Percentiles rank a stretch among this genome's conserved stretches.
phyloP scores from a whole-genome alignment of 371 early-diverging fungal species.

The Phascolomyces articulosus region DNA sequence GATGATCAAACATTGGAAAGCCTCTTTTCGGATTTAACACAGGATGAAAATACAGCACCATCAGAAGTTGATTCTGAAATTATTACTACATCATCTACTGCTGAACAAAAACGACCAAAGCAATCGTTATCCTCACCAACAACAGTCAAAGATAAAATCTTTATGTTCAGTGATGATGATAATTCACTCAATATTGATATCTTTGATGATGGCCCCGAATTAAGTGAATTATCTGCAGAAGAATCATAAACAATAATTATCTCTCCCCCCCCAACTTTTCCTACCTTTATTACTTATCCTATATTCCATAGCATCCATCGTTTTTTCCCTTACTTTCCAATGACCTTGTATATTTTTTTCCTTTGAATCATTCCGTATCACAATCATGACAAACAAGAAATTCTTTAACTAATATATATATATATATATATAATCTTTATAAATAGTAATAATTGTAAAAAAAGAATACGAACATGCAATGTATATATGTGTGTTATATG shows the following conservation, averaged over 20 bases:
- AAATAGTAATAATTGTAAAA: not conserved
- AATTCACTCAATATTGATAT: slow-evolving; percentile 35
- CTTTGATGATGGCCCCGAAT: slow-evolving; percentile 55
- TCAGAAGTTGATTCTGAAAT: slow-evolving; percentile 15
- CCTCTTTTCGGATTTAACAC: slow-evolving; percentile 8
- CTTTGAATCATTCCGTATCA: no score
- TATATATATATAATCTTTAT: not conserved
- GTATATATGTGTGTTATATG: no score
- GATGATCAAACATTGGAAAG: slow-evolving; percentile 12
- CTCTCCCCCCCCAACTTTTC: not conserved
- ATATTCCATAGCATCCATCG: no score
- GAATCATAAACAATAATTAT: slow-evolving; percentile 16
- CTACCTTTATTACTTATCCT: no score
- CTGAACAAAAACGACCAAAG: not conserved
- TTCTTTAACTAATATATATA: no score
- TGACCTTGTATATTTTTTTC: no score
- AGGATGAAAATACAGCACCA: slow-evolving; percentile 20
- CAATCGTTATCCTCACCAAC: not conserved
- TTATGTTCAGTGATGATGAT: slow-evolving; percentile 37
- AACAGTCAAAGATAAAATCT: not conserved
- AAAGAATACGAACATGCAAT: not conserved
- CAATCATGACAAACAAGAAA: no score
- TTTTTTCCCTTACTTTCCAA: no score
- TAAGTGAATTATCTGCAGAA: slow-evolving; percentile 51
- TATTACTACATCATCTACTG: not conserved